Conservation (phyloP, 2,329 filamentous ascomycete genomes). For the Fusarium protoensiforme region DNA sequence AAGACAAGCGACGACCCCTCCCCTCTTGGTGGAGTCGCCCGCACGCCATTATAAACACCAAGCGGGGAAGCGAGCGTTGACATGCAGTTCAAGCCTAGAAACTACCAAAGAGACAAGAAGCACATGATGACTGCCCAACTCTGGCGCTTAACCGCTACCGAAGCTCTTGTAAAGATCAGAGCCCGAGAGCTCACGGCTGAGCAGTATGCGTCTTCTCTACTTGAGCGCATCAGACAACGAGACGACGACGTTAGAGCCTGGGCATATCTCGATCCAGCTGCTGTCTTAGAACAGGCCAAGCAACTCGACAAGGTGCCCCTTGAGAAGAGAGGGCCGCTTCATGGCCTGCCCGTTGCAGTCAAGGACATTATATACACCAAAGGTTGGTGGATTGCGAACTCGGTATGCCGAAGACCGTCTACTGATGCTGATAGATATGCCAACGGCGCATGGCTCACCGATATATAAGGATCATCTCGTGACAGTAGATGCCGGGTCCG, state of each 20-base stretch:
- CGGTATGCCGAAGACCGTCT: rapidly evolving
- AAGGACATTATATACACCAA: slow-evolving; percentile 71
- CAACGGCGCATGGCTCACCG: slow-evolving; percentile 63
- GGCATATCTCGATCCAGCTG: slow-evolving; percentile 57
- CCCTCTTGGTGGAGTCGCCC: not conserved
- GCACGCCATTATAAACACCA: not conserved
- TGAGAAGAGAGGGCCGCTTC: slow-evolving; percentile 62
- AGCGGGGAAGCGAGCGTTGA: not conserved
- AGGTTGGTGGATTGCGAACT: slow-evolving; percentile 50
- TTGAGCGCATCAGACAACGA: slow-evolving; percentile 56
- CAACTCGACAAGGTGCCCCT: slow-evolving; percentile 60
- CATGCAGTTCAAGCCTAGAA: not conserved
- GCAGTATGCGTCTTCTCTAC: slow-evolving; percentile 60
- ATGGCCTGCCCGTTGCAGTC: slow-evolving; percentile 67
- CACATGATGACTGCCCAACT: not conserved
- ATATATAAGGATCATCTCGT: slow-evolving; percentile 59
- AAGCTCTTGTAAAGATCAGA: slow-evolving; percentile 52
- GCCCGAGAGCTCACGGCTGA: slow-evolving; percentile 58
- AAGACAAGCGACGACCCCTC: not conserved
- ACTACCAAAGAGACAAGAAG: not conserved
- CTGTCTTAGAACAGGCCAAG: slow-evolving; percentile 60
- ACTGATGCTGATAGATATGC: slow-evolving; percentile 57
- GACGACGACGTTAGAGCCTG: slow-evolving; percentile 61
- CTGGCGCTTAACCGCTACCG: slow-evolving; percentile 51
- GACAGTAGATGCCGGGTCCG: slow-evolving; percentile 60